Evolutionary conservation across 2,329 filamentous ascomycete species (phyloP), one percentile per base, ranked within the genome.

Genomic region (Aspergillus glaucus): DNA sequence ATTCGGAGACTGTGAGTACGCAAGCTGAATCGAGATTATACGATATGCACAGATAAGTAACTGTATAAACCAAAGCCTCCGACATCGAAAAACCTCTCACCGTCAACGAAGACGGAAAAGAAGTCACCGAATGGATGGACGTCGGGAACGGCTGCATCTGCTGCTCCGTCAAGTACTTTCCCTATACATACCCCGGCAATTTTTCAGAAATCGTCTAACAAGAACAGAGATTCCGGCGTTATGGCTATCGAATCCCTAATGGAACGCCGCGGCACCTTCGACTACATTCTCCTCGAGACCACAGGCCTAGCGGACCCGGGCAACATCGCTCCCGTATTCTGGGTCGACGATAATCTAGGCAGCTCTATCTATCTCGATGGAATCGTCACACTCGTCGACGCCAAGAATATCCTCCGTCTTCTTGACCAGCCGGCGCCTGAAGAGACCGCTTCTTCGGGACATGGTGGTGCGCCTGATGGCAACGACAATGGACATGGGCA

Each of bases 71-170:
- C 10, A 22, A 54, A 91, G 88, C 92, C 47, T 79, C 90, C 60
- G 92, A 97, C 62, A 95, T 98, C 55, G 93, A 98, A 68, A 96
- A 95, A 66, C 91, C 90, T 40, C 78, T 98, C 53, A 97, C 92
- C 0, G 84, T 98, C 58, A 95, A 86, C 65, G 84, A 91, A 64
- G 86, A 85, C 50, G 87, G 84, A 36, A 82, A 92, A 62, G 80
- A 89, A 62, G 87, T 92, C 6, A 86, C 93, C 64, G 90, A 95
- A 75, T 98, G 94, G 88, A 82, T 98, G 24, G 91, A 96, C 53
- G 83, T 98, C 46, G 90, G 88, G 46, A 98, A 98, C 60, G 93
- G 93, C 54, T 98, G 93, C 67, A 90, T 98, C 57, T 98, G 93
- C 73, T 98, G 93, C 72, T 95, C 90, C 3, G 91, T 97, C 60